phyloP scores from a whole-genome alignment of 148 eudicot species.

The Pouteria glomerata region DNA sequence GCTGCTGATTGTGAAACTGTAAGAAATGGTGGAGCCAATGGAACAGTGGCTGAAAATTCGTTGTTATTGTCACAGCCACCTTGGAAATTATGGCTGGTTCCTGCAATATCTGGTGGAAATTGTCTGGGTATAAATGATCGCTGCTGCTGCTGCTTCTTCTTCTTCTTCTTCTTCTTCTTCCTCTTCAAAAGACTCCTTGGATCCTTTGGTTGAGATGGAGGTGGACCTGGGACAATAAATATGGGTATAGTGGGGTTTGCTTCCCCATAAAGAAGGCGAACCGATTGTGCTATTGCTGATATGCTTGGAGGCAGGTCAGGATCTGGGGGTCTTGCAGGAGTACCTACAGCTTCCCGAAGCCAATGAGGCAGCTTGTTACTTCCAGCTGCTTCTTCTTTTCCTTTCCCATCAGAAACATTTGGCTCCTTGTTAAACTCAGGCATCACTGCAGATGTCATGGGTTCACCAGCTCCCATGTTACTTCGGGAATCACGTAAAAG shows the following conservation, averaged over 20 bases:
- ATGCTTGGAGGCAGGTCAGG: constrained; percentile 66
- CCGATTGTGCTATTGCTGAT: constrained; percentile 81
- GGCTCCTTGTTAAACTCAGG: constrained; percentile 23
- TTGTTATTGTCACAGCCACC: constrained; percentile 23
- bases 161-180: constrained; percentile 35
- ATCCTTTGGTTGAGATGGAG: constrained; percentile 72
- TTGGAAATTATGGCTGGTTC: constrained; percentile 27
- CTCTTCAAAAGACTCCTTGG: constrained; percentile 53
- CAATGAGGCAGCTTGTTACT: constrained; percentile 81
- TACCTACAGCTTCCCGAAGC: constrained; percentile 88
- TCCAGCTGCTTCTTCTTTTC: constrained; percentile 48
- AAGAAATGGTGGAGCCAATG: constrained; percentile 19
- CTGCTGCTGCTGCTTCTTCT: no score
- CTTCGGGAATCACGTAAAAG: constrained; percentile 23
- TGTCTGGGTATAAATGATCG: constrained; percentile 14
- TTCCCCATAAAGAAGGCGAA: constrained; percentile 69
- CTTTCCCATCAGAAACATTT: constrained; percentile 27
- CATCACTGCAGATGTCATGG: constrained; percentile 20
- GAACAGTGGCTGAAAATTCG: constrained; percentile 27
- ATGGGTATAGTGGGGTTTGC: constrained; percentile 73
- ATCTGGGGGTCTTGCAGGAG: constrained; percentile 41
- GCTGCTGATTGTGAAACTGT: no score
- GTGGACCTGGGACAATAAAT: constrained; percentile 67
- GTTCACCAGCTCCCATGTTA: constrained; percentile 25
- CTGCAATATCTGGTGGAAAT: constrained; percentile 26